A percentile compares a stretch with the other conserved stretches of the same genome.
phyloP scores from a whole-genome alignment of 1,284 basidiomycete genomes.

The Ganoderma resinaceum region DNA sequence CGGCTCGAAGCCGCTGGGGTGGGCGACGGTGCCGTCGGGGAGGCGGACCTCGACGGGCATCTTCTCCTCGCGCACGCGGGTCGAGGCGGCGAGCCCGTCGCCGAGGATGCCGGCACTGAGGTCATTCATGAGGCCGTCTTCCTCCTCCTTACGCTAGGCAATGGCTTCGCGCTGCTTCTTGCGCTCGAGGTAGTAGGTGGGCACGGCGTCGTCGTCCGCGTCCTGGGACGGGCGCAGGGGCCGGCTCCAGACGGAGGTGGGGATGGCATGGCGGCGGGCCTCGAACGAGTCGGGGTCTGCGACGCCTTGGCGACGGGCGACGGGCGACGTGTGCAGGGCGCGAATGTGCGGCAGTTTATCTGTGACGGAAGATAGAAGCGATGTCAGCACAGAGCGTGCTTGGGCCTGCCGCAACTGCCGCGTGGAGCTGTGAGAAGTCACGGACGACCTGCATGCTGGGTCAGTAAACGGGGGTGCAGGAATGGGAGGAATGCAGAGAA shows the following conservation, averaged over 20 bases:
- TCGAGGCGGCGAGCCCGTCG: constrained; percentile 43
- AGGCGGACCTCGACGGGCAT: constrained; percentile 43
- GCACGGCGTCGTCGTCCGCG: constrained; percentile 41
- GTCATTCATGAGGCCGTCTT: constrained; percentile 44
- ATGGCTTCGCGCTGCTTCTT: too few relatives aligned
- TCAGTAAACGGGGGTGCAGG: background rate
- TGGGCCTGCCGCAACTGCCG: constrained; percentile 3
- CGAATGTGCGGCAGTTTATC: constrained; percentile 25
- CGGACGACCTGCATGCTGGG: constrained; percentile 16
- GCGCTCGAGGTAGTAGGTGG: constrained; percentile 43
- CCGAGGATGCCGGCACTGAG: constrained; percentile 43
- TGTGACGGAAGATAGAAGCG: background rate
- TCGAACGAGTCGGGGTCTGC: constrained; percentile 20
- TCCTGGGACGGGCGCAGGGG: constrained; percentile 39
- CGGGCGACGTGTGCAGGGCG: constrained; percentile 40
- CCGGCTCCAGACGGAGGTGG: constrained; percentile 35
- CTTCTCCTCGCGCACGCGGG: constrained; percentile 40
- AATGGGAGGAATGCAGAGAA: background rate
- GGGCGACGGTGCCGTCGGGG: constrained; percentile 40
- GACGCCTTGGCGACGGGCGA: background rate
- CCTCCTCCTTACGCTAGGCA: constrained; percentile 44
- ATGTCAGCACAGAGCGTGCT: constrained; percentile 7
- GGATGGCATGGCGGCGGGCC: constrained; percentile 31
- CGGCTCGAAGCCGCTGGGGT: constrained; percentile 43
- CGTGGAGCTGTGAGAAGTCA: background rate